These are phyloP conservation scores for Mycena vitilis DNA, from an alignment of 768 basidiomycete species.

Conservation along the genomic window DNA sequence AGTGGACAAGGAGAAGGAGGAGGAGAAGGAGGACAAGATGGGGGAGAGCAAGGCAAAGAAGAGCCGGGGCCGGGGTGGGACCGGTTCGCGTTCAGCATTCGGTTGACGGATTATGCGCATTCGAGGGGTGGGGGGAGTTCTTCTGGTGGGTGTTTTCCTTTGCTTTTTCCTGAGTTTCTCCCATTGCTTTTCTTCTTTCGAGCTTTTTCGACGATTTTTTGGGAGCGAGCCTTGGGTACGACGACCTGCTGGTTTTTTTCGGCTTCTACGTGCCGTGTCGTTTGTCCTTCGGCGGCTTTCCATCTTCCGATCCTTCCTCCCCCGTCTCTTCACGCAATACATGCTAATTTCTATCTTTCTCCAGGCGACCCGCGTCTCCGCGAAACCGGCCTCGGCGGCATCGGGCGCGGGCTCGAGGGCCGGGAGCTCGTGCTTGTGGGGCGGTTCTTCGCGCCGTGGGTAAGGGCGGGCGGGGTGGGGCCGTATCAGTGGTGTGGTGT, in stretches of 20 bases:
- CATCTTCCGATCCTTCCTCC: neutral
- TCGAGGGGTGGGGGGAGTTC: conserved; percentile 8
- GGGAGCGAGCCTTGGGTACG: too few relatives aligned
- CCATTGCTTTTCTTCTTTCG: too few relatives aligned
- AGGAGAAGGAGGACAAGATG: neutral
- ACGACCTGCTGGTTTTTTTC: too few relatives aligned
- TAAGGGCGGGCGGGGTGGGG: conserved; percentile 20
- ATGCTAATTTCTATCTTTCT: too few relatives aligned
- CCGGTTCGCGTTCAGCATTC: conserved; percentile 69
- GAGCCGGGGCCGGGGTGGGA: conserved; percentile 58
- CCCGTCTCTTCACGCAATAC: too few relatives aligned
- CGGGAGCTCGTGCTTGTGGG: conserved; percentile 73
- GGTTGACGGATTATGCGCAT: conserved; percentile 76
- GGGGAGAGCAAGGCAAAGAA: conserved; percentile 5
- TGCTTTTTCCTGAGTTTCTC: too few relatives aligned
- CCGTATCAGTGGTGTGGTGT: conserved; percentile 35
- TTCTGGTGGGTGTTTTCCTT: too few relatives aligned
- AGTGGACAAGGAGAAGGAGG: too few relatives aligned
- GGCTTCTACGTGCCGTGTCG: too few relatives aligned
- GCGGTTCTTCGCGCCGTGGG: conserved; percentile 52
- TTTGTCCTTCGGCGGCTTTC: too few relatives aligned
- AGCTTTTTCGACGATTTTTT: neutral
- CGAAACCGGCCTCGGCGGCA: neutral
- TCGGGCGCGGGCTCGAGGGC: conserved; percentile 50
- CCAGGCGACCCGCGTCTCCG: neutral